phyloP scores from a whole-genome alignment of 1,139 yeast species.

The Debaryomycetaceae sp. region DNA sequence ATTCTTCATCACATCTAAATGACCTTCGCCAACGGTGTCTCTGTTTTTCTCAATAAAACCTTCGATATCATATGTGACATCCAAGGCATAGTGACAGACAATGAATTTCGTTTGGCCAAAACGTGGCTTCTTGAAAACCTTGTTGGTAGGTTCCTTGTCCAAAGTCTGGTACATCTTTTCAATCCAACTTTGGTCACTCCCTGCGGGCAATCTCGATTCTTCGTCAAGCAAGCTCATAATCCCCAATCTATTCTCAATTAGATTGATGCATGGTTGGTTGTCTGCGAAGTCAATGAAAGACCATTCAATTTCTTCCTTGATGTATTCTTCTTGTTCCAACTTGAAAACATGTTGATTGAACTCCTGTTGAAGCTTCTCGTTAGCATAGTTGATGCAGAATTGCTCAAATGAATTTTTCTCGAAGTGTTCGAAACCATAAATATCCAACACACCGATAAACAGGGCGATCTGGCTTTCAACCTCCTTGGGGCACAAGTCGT shows the following conservation, averaged over 20 bases:
- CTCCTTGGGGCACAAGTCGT: conserved; percentile 74
- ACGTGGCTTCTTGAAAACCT: conserved; percentile 88
- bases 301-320: conserved; percentile 93
- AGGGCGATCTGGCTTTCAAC: conserved; percentile 55
- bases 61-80: conserved; percentile 86
- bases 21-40: conserved; percentile 96
- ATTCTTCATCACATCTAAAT: conserved; percentile 73
- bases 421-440: conserved; percentile 96
- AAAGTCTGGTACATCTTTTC: conserved; percentile 85
- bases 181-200: conserved; percentile 89
- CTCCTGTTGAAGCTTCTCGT: conserved; percentile 95
- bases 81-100: conserved; percentile 91
- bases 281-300: conserved; percentile 94
- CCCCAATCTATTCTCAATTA: conserved; percentile 88
- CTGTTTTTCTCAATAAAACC: conserved; percentile 97
- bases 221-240: conserved; percentile 86
- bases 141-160: conserved; percentile 71
- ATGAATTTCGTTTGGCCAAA: conserved; percentile 90
- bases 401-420: conserved; percentile 94
- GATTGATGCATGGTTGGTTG: conserved; percentile 93
- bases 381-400: conserved; percentile 95
- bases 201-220: conserved; percentile 92
- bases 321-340: conserved; percentile 92
- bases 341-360: conserved; percentile 97
- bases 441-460: conserved; percentile 95